These are phyloP conservation scores for Argentina anserina DNA, from an alignment of 306 rosid species.

Conservation along the genomic window DNA sequence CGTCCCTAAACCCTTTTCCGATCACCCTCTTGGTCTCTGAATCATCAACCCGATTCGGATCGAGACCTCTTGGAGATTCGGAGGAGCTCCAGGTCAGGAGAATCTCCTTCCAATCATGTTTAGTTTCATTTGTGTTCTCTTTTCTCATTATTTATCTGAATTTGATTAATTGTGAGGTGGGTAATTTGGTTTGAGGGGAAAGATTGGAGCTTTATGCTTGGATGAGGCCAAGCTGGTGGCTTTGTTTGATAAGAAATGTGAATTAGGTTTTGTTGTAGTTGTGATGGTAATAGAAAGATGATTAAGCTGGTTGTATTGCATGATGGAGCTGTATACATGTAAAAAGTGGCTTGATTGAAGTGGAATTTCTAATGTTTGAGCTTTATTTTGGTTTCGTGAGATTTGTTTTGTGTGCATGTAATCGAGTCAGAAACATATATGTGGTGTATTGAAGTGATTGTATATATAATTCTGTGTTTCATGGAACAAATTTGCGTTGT, in stretches of 20 bases:
- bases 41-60: conserved; percentile 8
- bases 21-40: background rate
- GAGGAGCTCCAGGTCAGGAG: conserved; percentile 27
- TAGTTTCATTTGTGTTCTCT: background rate
- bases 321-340: background rate
- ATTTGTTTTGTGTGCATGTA: background rate
- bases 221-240: background rate
- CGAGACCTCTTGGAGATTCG: conserved; percentile 11
- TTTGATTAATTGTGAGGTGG: background rate
- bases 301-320: background rate
- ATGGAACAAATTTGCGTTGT: background rate
- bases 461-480: background rate
- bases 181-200: background rate
- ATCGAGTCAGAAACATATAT: background rate
- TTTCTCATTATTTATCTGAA: background rate
- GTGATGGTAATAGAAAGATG: background rate
- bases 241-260: conserved; percentile 4
- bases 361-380: background rate
- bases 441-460: background rate
- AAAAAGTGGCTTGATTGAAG: background rate
- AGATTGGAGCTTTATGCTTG: background rate
- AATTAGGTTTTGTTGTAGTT: background rate
- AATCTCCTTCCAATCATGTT: background rate
- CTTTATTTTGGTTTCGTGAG: background rate
- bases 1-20: background rate